Conservation (phyloP, 2,329 filamentous ascomycete genomes). For the Cladosporium sp. region DNA sequence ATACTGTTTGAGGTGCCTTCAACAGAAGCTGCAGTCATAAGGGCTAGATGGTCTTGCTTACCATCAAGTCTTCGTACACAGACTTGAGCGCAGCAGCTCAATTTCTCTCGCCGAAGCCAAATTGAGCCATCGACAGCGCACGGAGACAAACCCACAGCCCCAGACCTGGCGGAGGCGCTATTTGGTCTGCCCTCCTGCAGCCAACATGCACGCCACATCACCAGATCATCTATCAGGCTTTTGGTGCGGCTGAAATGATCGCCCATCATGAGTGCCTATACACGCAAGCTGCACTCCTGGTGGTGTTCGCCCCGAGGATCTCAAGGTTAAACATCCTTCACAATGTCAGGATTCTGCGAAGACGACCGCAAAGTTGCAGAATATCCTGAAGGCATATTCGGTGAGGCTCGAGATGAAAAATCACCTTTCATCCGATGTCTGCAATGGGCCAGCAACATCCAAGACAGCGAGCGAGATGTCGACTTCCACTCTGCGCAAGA, state of each 20-base stretch:
- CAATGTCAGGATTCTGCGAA: conserved; percentile 13
- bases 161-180: background rate
- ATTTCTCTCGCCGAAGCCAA: background rate
- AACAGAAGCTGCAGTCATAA: background rate
- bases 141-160: background rate
- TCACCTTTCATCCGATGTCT: conserved; percentile 10
- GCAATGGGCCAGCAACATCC: conserved; percentile 9
- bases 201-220: conserved; percentile 1
- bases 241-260: conserved; percentile 3
- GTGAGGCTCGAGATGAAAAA: conserved; percentile 3
- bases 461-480: background rate
- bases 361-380: background rate
- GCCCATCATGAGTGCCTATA: background rate
- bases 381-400: conserved; percentile 12
- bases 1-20: background rate
- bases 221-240: background rate
- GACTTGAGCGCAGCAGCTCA: background rate
- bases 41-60: background rate
- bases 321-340: background rate
- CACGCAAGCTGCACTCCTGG: background rate
- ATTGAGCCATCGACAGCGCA: background rate
- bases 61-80: background rate
- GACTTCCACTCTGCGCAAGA: background rate
- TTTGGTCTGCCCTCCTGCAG: background rate
- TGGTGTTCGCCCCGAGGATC: background rate